Evolutionary conservation across 73 alveolate genomes (phyloP).

Genomic region (Chromera velia): DNA sequence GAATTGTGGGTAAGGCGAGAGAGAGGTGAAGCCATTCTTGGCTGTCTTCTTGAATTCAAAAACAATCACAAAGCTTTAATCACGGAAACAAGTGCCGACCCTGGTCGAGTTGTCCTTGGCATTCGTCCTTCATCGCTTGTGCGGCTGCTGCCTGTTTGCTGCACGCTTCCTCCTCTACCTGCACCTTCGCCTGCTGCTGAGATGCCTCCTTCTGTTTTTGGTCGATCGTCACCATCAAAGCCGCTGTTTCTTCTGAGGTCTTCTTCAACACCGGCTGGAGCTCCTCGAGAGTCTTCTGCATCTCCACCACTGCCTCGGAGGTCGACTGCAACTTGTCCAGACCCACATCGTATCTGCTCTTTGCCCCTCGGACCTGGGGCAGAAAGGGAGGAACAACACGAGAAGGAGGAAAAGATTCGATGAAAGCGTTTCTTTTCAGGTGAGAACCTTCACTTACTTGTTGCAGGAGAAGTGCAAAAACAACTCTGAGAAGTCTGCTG

Average conservation of each 20-base stretch:
- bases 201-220: conserved; percentile 64
- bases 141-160: conserved; percentile 46
- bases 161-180: conserved; percentile 61
- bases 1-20: background rate
- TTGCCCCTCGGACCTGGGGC: too few relatives aligned
- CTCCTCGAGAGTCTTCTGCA: conserved; percentile 69
- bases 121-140: conserved; percentile 33
- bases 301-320: conserved; percentile 65
- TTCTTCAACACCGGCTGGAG: conserved; percentile 72
- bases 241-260: conserved; percentile 55
- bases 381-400: too few relatives aligned
- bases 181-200: conserved; percentile 57
- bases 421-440: too few relatives aligned
- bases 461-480: too few relatives aligned
- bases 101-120: conserved; percentile 55
- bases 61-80: background rate
- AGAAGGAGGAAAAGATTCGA: too few relatives aligned
- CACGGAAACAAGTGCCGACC: background rate
- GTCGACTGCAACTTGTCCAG: conserved; percentile 75
- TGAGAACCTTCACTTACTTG: too few relatives aligned
- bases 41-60: background rate
- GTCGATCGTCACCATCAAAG: conserved; percentile 59
- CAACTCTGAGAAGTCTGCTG: too few relatives aligned
- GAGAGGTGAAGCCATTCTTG: background rate
- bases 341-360: conserved; percentile 68